These are phyloP conservation scores for Hyaloperonospora brassicae DNA, from an alignment of 352 stramenopile genomes.

Conservation along the genomic window DNA sequence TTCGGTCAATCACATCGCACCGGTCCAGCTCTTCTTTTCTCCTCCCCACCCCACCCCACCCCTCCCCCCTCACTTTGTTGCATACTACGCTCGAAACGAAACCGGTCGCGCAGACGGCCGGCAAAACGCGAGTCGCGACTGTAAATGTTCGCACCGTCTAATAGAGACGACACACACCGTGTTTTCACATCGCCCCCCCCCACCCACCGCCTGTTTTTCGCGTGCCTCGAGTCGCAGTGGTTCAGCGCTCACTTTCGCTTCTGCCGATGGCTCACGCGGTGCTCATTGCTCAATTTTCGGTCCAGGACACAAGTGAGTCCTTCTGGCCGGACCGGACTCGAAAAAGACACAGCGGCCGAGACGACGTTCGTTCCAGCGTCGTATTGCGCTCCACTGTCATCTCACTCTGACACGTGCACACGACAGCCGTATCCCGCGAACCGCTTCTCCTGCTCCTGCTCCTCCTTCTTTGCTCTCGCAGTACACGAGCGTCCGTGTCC, in stretches of 20 bases:
- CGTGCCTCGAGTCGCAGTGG: constrained; percentile 21
- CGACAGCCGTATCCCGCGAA: too few species aligned
- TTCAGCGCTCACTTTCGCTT: constrained; percentile 29
- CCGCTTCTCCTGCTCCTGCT: too few species aligned
- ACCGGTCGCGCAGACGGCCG: neutral
- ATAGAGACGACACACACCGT: neutral
- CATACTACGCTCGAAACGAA: neutral
- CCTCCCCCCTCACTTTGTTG: neutral
- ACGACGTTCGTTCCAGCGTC: too few species aligned
- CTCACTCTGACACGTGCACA: too few species aligned
- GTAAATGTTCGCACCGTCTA: too few species aligned
- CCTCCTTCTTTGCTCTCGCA: too few species aligned
- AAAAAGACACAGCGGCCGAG: constrained; percentile 1
- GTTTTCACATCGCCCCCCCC: constrained; percentile 6
- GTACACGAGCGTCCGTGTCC: too few species aligned
- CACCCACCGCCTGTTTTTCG: constrained; percentile 23
- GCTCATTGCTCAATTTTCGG: constrained; percentile 59
- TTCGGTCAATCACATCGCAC: constrained; percentile 11
- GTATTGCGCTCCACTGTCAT: too few species aligned
- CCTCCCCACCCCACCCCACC: neutral
- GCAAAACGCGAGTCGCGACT: too few species aligned
- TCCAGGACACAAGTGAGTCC: constrained; percentile 38
- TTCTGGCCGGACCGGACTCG: constrained; percentile 6
- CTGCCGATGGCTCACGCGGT: constrained; percentile 36
- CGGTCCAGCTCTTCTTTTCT: neutral